phyloP scores from a whole-genome alignment of 2,329 filamentous ascomycete species.

The Phymatotrichopsis omnivora region DNA sequence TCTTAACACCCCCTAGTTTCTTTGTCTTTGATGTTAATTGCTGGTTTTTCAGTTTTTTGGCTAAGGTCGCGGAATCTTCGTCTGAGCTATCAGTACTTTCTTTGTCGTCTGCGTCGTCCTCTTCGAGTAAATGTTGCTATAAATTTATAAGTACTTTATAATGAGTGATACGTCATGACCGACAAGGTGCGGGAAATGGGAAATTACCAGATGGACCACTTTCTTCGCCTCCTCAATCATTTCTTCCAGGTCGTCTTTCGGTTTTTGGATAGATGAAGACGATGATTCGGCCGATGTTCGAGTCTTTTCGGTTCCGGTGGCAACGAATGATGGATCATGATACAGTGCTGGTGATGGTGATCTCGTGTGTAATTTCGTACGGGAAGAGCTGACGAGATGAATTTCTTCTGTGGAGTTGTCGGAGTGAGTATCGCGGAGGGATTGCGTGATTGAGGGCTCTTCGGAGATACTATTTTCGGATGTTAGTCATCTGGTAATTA shows the following conservation, averaged over 20 bases:
- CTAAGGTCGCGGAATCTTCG: conserved; percentile 21
- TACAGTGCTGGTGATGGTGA: too few species aligned
- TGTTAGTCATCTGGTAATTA: too few species aligned
- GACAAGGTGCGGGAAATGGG: background rate
- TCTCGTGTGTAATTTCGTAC: too few species aligned
- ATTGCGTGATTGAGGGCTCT: too few species aligned
- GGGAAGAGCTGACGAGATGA: too few species aligned
- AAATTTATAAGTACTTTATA: conserved; percentile 2
- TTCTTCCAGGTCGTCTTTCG: conserved; percentile 50
- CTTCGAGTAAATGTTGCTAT: conserved; percentile 43
- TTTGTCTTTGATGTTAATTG: conserved; percentile 9
- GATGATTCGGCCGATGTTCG: conserved; percentile 23
- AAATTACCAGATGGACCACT: conserved; percentile 46
- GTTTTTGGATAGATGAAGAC: conserved; percentile 19
- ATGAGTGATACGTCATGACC: conserved; percentile 9
- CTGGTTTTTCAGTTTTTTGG: conserved; percentile 15
- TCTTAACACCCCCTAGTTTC: conserved; percentile 9
- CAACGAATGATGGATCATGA: too few species aligned
- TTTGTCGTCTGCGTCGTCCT: conserved; percentile 32
- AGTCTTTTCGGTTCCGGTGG: background rate
- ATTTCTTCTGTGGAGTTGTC: too few species aligned
- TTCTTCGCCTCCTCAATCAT: conserved; percentile 54
- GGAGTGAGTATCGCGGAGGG: too few species aligned
- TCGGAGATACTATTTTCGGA: too few species aligned
- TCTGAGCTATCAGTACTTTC: conserved; percentile 31